phyloP scores from a whole-genome alignment of 768 basidiomycete genomes.

The Artomyces pyxidatus region DNA sequence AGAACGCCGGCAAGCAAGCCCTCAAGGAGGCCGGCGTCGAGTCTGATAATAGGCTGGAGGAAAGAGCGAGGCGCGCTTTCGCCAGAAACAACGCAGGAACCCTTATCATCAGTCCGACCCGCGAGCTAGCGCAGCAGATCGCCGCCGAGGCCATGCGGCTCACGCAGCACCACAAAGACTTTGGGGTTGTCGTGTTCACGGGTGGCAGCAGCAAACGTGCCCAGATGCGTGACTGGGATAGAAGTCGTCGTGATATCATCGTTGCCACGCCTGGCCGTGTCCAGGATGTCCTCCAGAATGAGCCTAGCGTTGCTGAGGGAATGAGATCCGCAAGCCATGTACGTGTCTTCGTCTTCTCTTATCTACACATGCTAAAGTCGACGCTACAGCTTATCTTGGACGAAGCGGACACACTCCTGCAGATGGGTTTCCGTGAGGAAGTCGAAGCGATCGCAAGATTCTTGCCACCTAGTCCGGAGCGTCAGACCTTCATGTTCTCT shows the following conservation, averaged over 20 bases:
- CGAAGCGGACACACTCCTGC: conserved; percentile 85
- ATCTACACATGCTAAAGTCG: conserved; percentile 8
- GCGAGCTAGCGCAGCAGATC: conserved; percentile 86
- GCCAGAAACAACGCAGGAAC: conserved; percentile 50
- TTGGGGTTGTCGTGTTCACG: conserved; percentile 67
- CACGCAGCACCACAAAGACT: conserved; percentile 47
- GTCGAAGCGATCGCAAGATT: conserved; percentile 61
- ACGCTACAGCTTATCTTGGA: conserved; percentile 71
- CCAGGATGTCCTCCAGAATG: conserved; percentile 58
- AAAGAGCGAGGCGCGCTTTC: conserved; percentile 28
- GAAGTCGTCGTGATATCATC: conserved; percentile 66
- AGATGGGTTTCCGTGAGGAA: conserved; percentile 89
- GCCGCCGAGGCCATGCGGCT: conserved; percentile 73
- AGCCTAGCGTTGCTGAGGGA: conserved; percentile 44
- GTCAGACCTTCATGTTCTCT: conserved; percentile 91
- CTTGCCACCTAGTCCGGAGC: conserved; percentile 52
- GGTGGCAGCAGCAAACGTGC: conserved; percentile 62
- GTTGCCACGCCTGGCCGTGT: conserved; percentile 89
- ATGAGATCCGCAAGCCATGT: no score
- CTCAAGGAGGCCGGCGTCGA: conserved; percentile 34
- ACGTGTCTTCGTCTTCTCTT: no score
- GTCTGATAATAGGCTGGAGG: conserved; percentile 23
- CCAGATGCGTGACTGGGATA: conserved; percentile 64
- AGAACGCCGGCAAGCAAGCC: conserved; percentile 33
- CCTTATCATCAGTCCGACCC: conserved; percentile 81